Evolutionary conservation across 1,139 yeast genomes (phyloP), one percentile per base, ranked within the genome.

Genomic region (Nakaseomyces uthaithaninus): DNA sequence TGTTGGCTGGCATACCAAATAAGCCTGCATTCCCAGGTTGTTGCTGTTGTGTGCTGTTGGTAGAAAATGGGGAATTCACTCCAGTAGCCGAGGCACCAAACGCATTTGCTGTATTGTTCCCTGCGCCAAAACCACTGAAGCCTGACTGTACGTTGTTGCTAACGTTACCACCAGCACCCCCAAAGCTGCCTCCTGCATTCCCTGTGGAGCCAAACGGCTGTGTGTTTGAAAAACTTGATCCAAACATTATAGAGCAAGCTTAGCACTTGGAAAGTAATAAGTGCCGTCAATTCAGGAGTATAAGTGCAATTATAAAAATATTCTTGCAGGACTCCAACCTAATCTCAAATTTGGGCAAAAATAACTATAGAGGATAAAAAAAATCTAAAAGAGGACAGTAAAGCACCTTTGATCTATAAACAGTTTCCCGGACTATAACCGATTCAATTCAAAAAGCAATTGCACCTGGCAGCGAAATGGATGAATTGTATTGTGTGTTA

Each of bases 1-100:
- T 41, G 20, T 41, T 46, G 20, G 42, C 41, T 26, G 50, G 26
- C 41, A 37, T 45, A 47, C 43, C 45, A 34, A 47, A 45, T 38
- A 52, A 39, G 38, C 50, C 46, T 44, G 49, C 49, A 45, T 47
- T 49, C 25, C 57, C 58, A 42, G 54, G 53, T 14, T 6, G 12
- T 12, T 24, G 10, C 7, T 28, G 37, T 15, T 17, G 23, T 28
- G 51, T 52, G 37, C 45, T 42, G 44, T 53, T 54, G 7, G 35
- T 10, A n/a, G 25, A 24, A 40, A 59, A 52, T 39, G 59, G 59
- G 22, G 60, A 52, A 34, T 50, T 47, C 17, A 31, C 3, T 8
- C 17, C 25, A 8, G 55, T 46, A 42, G 52, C 47, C 39, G 47
- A 55, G 44, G 54, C 51, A 15, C 80, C 81, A 31, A 46, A 46